Base-by-base conservation (phyloP, 768 basidiomycete species). In the Leccinum boreale region DNA sequence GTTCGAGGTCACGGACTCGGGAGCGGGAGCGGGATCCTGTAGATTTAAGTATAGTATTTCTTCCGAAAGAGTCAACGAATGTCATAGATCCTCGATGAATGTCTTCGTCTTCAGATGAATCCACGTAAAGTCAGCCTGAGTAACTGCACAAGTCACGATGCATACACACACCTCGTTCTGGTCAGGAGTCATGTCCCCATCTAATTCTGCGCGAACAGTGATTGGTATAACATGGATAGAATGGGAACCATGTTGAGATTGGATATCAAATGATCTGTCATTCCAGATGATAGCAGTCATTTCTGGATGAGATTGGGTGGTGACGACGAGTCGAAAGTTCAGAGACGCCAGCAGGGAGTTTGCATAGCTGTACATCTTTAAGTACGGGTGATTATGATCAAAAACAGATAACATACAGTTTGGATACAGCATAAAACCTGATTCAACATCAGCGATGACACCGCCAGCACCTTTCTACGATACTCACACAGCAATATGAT, bases 401-500 rank as follows among this genome's bases (percentile, higher is more conserved):
- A 31, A 28, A 50, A 21, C 12, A 31, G 29, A 31, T 21, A 7
- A 31, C 49, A 10, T 12, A 50, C 49, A 50, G 49, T 14, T 50
- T 50, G 15, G 49, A 50, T 50, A 50, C 19, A 14, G 49, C 19
- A 31, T 50, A 50, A 50, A 50, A 31, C 19, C 49, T 50, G 19
- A 19, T 12, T 5, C 4, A 10, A 29, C 14, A 12, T 31, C 26
- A 28, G 47, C 26, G 19, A 50, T 12, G 26, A 29, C 1, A 10
- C 3, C 24, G 3, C 4, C 8, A 33, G 7, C 10, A 28, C 21
- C 6, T 45, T 42, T 11, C 6, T 0, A 15, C 6, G 17, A 35
- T 23, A 61, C 66, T 52, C 50, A 70, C 67, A 68, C 54, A 2
- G 68, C 69, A 4, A 58, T 8, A 33, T 68, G 63, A 49, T 65